phyloP scores from a whole-genome alignment of 495 filamentous ascomycete species.

The Sphaerosporella brunnea region DNA sequence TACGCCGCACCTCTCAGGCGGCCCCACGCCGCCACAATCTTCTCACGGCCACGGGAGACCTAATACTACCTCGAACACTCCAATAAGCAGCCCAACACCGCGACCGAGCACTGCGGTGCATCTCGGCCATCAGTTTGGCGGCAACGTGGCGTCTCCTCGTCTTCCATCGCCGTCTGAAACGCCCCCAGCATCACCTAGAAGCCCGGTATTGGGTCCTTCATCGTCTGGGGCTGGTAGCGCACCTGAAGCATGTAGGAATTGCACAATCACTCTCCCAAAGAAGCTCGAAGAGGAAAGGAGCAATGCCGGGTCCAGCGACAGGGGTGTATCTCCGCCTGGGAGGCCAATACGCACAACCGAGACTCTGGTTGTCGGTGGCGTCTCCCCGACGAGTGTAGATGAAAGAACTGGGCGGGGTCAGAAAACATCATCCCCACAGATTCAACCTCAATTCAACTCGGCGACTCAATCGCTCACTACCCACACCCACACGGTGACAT shows the following conservation, averaged over 20 bases:
- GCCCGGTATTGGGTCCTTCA: slow-evolving; percentile 23
- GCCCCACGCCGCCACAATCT: slow-evolving; percentile 25
- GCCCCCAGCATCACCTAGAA: slow-evolving; percentile 45
- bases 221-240: slow-evolving; percentile 20
- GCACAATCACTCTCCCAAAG: slow-evolving; percentile 42
- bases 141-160: background rate
- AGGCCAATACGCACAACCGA: slow-evolving; percentile 3
- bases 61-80: background rate
- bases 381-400: background rate
- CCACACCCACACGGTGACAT: slow-evolving; percentile 71
- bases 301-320: background rate
- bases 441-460: background rate
- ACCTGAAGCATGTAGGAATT: slow-evolving; percentile 43
- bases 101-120: background rate
- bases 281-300: slow-evolving; percentile 28
- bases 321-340: slow-evolving; percentile 5
- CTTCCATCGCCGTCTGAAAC: slow-evolving; percentile 1
- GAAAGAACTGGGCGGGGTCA: slow-evolving; percentile 9
- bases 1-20: slow-evolving; percentile 30
- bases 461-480: slow-evolving; percentile 17
- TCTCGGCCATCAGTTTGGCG: background rate
- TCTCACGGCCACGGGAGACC: slow-evolving; percentile 11
- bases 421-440: slow-evolving; percentile 8
- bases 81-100: background rate
- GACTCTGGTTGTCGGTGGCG: background rate